Evolutionary conservation across 495 filamentous ascomycete genomes (phyloP).

Genomic region (Xylaria curta): DNA sequence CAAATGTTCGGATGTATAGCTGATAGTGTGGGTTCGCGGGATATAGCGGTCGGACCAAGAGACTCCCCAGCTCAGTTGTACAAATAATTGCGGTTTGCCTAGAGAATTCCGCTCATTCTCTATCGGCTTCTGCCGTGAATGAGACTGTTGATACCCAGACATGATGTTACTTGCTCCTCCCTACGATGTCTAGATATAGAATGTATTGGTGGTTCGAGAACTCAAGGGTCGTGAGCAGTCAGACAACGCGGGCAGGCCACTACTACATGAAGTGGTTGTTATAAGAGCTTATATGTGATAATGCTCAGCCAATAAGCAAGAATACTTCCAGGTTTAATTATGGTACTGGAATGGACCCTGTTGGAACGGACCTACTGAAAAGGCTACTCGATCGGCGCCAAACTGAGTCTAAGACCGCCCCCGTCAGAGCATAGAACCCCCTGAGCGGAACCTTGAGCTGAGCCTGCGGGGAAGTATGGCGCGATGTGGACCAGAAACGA

Average conservation of each 20-base stretch:
- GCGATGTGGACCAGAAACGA: background rate
- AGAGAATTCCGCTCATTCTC: conserved; percentile 30
- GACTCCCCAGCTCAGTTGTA: conserved; percentile 54
- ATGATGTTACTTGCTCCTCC: conserved; percentile 28
- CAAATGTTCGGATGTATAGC: conserved; percentile 49
- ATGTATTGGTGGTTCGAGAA: background rate
- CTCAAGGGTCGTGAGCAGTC: background rate
- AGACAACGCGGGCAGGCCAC: conserved; percentile 3
- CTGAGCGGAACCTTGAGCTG: conserved; percentile 6
- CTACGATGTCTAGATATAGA: background rate
- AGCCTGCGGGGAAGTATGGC: conserved; percentile 16
- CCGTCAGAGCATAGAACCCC: background rate
- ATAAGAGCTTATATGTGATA: background rate
- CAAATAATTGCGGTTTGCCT: conserved; percentile 50
- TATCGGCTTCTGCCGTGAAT: conserved; percentile 32
- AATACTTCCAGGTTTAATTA: background rate
- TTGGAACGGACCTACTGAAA: background rate
- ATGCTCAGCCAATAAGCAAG: background rate
- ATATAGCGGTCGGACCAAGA: conserved; percentile 48
- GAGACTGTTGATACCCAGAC: conserved; percentile 41
- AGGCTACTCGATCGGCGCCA: background rate
- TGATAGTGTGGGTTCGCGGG: conserved; percentile 50
- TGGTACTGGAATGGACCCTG: conserved; percentile 3
- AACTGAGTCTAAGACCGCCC: background rate
- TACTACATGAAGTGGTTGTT: background rate